Percentiles rank a stretch among this genome's conserved stretches.
phyloP scores from a whole-genome alignment of 2,329 filamentous ascomycete species.

The Fusarium sp. region DNA sequence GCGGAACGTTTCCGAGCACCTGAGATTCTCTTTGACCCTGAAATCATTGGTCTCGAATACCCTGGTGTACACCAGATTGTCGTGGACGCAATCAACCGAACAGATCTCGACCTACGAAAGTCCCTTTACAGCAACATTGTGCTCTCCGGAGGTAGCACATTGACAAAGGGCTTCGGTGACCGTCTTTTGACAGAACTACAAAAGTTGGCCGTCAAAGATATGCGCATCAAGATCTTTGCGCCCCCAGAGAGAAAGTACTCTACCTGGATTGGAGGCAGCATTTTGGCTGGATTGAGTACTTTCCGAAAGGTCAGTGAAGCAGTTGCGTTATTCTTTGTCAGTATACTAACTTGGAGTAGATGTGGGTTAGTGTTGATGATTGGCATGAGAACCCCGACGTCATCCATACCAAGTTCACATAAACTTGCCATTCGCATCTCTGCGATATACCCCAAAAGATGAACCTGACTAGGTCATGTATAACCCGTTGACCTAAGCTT shows the following conservation, averaged over 20 bases:
- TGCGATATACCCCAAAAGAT: conserved; percentile 22
- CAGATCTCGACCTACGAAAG: conserved; percentile 95
- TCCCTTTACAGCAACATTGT: conserved; percentile 96
- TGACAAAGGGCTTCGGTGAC: conserved; percentile 97
- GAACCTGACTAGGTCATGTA: conserved; percentile 10
- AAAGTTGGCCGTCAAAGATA: conserved; percentile 94
- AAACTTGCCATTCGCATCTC: conserved; percentile 43
- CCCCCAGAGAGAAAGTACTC: conserved; percentile 98
- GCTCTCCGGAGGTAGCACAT: conserved; percentile 91
- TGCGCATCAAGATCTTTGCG: conserved; percentile 99
- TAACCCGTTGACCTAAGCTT: conserved; percentile 4
- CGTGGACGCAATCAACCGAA: conserved; percentile 93
- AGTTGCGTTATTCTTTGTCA: not conserved
- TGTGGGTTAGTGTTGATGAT: conserved; percentile 99
- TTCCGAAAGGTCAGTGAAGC: conserved; percentile 85
- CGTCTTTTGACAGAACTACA: conserved; percentile 92
- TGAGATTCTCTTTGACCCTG: conserved; percentile 97
- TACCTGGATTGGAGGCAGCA: conserved; percentile 98
- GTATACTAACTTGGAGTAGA: conserved; percentile 64
- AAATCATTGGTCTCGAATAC: conserved; percentile 94
- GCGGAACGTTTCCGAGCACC: conserved; percentile 94
- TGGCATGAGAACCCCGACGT: conserved; percentile 99
- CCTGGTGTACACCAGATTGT: conserved; percentile 98
- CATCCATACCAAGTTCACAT: conserved; percentile 98
- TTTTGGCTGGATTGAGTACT: conserved; percentile 94